Conservation (phyloP, 306 rosid genomes). For the Casuarina equisetifolia region DNA sequence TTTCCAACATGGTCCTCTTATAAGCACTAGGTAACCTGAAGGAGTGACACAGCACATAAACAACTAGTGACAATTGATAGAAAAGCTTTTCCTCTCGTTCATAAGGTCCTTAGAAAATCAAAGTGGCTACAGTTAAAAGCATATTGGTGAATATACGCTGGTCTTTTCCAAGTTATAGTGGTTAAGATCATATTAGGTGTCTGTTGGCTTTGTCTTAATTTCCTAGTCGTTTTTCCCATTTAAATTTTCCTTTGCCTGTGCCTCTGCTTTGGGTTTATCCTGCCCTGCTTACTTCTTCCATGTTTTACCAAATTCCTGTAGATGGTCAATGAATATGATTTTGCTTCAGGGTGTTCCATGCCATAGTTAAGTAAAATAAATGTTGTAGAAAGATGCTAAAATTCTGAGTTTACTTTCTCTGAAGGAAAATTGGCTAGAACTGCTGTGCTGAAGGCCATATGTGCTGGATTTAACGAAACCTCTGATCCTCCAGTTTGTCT, state of each 20-base stretch:
- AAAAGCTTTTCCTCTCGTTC: background rate
- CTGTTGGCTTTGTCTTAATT: background rate
- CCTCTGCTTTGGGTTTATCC: background rate
- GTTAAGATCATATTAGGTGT: background rate
- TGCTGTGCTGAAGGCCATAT: slow-evolving; percentile 73
- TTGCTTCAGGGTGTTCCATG: background rate
- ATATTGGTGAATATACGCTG: background rate
- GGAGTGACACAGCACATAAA: background rate
- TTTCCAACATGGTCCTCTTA: background rate
- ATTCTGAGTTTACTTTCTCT: slow-evolving; percentile 23
- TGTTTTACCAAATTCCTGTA: background rate
- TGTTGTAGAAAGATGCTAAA: slow-evolving; percentile 23
- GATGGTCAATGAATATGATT: slow-evolving; percentile 6
- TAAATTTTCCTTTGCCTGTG: background rate
- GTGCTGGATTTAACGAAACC: slow-evolving; percentile 86
- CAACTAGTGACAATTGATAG: background rate
- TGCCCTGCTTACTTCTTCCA: background rate
- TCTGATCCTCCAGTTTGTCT: slow-evolving; percentile 78
- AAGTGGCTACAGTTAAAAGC: background rate
- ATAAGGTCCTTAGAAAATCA: background rate
- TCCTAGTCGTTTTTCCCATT: background rate
- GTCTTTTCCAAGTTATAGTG: background rate
- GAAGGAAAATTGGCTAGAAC: slow-evolving; percentile 90
- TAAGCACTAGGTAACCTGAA: background rate
- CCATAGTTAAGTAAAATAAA: slow-evolving; percentile 6